Evolutionary conservation across 331 rosid species (phyloP).

Genomic region (Malus hybrid): DNA sequence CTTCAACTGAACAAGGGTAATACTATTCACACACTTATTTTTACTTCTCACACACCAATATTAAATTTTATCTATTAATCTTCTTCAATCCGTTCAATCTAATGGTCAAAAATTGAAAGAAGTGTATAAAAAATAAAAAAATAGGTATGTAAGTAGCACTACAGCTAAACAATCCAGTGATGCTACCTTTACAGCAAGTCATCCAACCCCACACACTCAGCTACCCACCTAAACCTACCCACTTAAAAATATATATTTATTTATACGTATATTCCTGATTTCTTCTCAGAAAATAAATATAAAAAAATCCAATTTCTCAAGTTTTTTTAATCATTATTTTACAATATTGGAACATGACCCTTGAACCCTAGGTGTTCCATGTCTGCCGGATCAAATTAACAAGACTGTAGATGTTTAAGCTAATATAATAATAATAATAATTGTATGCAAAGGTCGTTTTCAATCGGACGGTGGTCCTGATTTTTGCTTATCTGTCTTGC

Average conservation of each 20-base stretch:
- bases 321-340: neutral
- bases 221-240: neutral
- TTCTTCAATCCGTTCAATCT: too few species aligned
- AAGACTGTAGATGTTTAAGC: neutral
- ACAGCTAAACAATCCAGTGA: neutral
- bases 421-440: neutral
- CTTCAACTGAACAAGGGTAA: neutral
- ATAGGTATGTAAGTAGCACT: too few species aligned
- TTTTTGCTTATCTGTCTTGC: conserved; percentile 1
- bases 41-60: too few species aligned
- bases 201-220: neutral
- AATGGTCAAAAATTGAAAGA: fast-evolving
- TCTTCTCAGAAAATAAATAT: neutral
- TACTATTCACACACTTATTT: too few species aligned
- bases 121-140: too few species aligned
- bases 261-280: neutral
- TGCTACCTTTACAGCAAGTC: neutral
- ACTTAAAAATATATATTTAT: neutral
- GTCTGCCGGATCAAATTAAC: neutral
- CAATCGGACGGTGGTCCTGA: neutral
- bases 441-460: neutral
- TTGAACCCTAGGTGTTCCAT: neutral
- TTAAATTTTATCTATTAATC: too few species aligned
- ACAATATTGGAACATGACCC: neutral
- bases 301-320: neutral